Percentiles rank a stretch among this genome's conserved stretches.
Conservation (phyloP, 2,329 filamentous ascomycete species). For the Anthostomella pinea region DNA sequence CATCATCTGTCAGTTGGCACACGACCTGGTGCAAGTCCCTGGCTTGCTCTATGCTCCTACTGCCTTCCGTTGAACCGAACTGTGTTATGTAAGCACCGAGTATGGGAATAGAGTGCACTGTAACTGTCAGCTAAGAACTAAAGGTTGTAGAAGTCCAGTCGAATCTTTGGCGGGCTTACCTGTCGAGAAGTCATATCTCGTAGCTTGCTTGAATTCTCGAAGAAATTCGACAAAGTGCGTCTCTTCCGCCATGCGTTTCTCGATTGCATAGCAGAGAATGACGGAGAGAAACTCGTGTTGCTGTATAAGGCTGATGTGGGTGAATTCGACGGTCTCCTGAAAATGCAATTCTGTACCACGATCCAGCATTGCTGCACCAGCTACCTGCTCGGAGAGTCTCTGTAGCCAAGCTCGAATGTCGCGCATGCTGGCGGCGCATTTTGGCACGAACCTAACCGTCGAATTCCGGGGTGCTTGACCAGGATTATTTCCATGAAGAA, state of each 20-base stretch:
- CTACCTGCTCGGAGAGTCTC: conserved; percentile 70
- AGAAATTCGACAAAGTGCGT: conserved; percentile 75
- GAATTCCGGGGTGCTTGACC: conserved; percentile 41
- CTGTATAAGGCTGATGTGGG: conserved; percentile 74
- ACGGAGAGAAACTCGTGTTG: conserved; percentile 87
- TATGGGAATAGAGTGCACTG: conserved; percentile 79
- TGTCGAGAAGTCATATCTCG: conserved; percentile 64
- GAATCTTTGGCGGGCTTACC: conserved; percentile 10
- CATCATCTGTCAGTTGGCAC: conserved; percentile 62
- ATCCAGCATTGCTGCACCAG: conserved; percentile 72
- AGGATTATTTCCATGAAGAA: conserved; percentile 49
- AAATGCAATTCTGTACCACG: conserved; percentile 56
- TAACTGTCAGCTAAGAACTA: conserved; percentile 19
- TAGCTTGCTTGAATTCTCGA: conserved; percentile 62
- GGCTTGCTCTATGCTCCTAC: conserved; percentile 64
- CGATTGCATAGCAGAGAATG: conserved; percentile 76
- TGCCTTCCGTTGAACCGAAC: conserved; percentile 75
- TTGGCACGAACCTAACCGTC: conserved; percentile 64
- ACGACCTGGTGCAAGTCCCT: conserved; percentile 68
- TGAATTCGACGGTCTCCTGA: conserved; percentile 75
- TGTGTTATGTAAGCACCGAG: conserved; percentile 73
- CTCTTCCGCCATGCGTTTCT: conserved; percentile 66
- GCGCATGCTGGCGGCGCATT: conserved; percentile 73
- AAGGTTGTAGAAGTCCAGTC: neutral
- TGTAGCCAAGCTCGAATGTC: conserved; percentile 76